phyloP scores from a whole-genome alignment of 257 asterid species.

The Sherardia arvensis region DNA sequence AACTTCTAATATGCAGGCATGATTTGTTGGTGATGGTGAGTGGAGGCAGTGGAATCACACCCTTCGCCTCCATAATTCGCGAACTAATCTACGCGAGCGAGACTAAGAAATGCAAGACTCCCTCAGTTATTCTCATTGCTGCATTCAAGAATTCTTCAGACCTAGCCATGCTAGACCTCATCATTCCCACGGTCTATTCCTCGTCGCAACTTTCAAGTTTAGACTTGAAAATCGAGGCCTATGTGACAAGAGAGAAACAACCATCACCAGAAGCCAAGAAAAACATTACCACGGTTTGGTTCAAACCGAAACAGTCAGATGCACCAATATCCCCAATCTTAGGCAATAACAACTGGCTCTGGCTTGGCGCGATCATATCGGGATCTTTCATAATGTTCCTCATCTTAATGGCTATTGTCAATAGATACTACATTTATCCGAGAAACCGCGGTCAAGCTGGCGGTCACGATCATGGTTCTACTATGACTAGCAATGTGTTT shows the following conservation, averaged over 20 bases:
- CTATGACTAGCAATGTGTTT: conserved; percentile 32
- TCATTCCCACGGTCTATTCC: conserved; percentile 45
- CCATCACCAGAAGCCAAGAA: conserved; percentile 20
- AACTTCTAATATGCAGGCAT: conserved; percentile 59
- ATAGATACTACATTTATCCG: conserved; percentile 47
- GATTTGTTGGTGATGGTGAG: conserved; percentile 70
- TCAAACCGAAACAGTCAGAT: conserved; percentile 49
- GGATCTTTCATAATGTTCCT: conserved; percentile 60
- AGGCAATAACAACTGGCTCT: conserved; percentile 54
- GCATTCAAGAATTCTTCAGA: conserved; percentile 64
- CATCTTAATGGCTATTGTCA: conserved; percentile 34
- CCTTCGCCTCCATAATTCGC: conserved; percentile 70
- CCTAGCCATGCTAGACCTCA: conserved; percentile 55
- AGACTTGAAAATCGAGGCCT: conserved; percentile 50
- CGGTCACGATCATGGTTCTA: too few species aligned
- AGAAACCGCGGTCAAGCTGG: conserved; percentile 38
- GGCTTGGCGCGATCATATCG: conserved; percentile 56
- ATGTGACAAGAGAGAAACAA: conserved; percentile 53
- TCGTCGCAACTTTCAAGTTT: conserved; percentile 27
- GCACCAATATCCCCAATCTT: conserved; percentile 45
- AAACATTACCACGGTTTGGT: conserved; percentile 30
- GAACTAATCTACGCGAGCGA: conserved; percentile 44
- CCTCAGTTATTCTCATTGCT: conserved; percentile 46
- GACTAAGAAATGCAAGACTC: conserved; percentile 35
- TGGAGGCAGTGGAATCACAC: conserved; percentile 94